phyloP scores from a whole-genome alignment of 352 stramenopile genomes.

The Phytophthora ramorum region DNA sequence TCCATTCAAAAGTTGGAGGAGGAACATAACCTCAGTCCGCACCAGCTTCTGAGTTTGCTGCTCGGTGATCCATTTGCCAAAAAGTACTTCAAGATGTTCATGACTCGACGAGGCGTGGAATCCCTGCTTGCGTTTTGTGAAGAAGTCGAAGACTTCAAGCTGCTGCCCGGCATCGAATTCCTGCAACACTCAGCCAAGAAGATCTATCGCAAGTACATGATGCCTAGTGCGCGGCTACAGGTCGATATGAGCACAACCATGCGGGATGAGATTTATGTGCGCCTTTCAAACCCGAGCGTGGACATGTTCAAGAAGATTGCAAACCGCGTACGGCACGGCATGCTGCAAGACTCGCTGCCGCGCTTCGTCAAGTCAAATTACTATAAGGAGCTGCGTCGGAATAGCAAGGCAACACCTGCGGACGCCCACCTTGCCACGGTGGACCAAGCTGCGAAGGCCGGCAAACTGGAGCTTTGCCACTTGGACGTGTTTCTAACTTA shows the following conservation, averaged over 20 bases:
- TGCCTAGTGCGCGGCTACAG: constrained; percentile 75
- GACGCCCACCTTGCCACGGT: constrained; percentile 61
- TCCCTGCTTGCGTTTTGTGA: constrained; percentile 78
- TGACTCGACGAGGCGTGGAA: constrained; percentile 69
- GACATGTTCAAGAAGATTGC: constrained; percentile 90
- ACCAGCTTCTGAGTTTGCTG: constrained; percentile 56
- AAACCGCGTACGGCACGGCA: constrained; percentile 62
- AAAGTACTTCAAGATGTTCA: constrained; percentile 82
- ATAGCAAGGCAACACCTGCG: constrained; percentile 43
- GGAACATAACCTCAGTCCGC: constrained; percentile 49
- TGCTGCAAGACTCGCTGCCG: constrained; percentile 81
- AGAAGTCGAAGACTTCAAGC: constrained; percentile 82
- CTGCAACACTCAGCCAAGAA: constrained; percentile 88
- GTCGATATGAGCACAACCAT: constrained; percentile 87
- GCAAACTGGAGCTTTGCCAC: constrained; percentile 78
- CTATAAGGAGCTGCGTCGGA: constrained; percentile 74
- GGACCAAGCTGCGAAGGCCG: constrained; percentile 69
- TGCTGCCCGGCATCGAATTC: constrained; percentile 83
- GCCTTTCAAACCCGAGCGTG: constrained; percentile 70
- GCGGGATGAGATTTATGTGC: constrained; percentile 77
- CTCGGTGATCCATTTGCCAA: constrained; percentile 67
- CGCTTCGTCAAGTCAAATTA: constrained; percentile 79
- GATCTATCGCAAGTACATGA: constrained; percentile 88
- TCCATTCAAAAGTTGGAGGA: constrained; percentile 39
- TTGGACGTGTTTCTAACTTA: constrained; percentile 80